Conservation (phyloP, 352 stramenopile species). For the Phytophthora megakarya region DNA sequence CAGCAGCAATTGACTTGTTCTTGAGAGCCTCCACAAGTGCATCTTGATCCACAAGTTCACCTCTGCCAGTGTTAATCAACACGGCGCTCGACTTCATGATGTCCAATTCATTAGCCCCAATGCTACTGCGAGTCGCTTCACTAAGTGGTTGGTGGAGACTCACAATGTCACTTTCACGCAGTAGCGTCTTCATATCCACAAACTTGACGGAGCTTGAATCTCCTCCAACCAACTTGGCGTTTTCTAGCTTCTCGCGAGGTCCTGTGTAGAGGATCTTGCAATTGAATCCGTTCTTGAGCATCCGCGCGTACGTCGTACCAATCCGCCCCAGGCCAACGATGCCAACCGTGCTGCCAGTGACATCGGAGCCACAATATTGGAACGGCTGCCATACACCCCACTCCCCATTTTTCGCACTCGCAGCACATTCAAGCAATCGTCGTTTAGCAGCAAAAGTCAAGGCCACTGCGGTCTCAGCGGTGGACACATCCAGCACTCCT, state of each 20-base stretch:
- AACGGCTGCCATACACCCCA: conserved; percentile 87
- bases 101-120: conserved; percentile 73
- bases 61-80: conserved; percentile 92
- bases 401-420: conserved; percentile 71
- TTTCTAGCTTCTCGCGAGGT: conserved; percentile 61
- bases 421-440: conserved; percentile 65
- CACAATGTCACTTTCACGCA: conserved; percentile 86
- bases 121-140: conserved; percentile 64
- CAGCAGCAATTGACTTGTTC: conserved; percentile 52
- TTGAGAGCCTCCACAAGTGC: conserved; percentile 56
- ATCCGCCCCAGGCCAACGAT: conserved; percentile 90
- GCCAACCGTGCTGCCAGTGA: conserved; percentile 72
- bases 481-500: conserved; percentile 84
- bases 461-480: conserved; percentile 74
- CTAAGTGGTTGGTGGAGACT: conserved; percentile 87
- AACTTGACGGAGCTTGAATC: conserved; percentile 60
- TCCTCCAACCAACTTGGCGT: conserved; percentile 38
- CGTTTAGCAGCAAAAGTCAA: conserved; percentile 73
- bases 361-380: conserved; percentile 75
- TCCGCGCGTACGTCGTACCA: conserved; percentile 78
- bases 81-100: conserved; percentile 88
- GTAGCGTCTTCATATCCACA: conserved; percentile 73
- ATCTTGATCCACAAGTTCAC: conserved; percentile 91
- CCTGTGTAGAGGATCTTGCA: conserved; percentile 86
- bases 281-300: conserved; percentile 82